Percentiles rank a stretch among this genome's conserved stretches.
These are phyloP conservation scores for Colletotrichum spinosum DNA, from an alignment of 2,329 filamentous ascomycete species.

Conservation along the genomic window DNA sequence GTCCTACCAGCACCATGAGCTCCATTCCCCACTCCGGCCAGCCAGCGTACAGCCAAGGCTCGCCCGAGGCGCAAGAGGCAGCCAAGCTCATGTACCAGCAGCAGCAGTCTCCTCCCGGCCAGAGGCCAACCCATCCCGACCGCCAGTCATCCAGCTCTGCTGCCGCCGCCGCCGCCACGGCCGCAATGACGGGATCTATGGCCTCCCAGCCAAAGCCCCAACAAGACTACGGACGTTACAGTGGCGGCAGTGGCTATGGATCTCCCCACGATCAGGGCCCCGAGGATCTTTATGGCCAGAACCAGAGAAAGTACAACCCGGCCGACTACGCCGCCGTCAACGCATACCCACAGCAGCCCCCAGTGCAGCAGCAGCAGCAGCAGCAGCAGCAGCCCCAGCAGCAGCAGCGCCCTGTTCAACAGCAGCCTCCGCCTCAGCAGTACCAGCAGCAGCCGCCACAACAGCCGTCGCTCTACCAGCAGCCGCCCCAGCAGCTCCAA, in stretches of 20 bases:
- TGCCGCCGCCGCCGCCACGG: conserved; percentile 66
- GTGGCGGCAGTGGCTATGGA: conserved; percentile 43
- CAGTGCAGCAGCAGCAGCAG: conserved; percentile 47
- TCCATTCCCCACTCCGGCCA: conserved; percentile 40
- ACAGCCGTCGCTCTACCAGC: conserved; percentile 44
- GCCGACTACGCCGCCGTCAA: conserved; percentile 77
- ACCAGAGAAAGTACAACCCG: conserved; percentile 78
- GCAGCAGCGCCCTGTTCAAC: conserved; percentile 47
- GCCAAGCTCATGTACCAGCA: conserved; percentile 71
- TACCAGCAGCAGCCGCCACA: conserved; percentile 43
- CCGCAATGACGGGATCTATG: conserved; percentile 66
- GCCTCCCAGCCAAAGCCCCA: conserved; percentile 46
- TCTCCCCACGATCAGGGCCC: conserved; percentile 42
- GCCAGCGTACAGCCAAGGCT: conserved; percentile 43
- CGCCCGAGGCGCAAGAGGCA: conserved; percentile 68
- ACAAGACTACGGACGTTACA: conserved; percentile 50
- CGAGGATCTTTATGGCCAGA: conserved; percentile 53
- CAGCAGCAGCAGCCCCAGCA: conserved; percentile 27
- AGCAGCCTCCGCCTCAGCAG: conserved; percentile 42
- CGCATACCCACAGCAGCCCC: conserved; percentile 52
- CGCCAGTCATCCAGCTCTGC: conserved; percentile 64
- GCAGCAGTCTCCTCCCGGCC: conserved; percentile 59
- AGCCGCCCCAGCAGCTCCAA: conserved; percentile 40
- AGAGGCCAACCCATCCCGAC: conserved; percentile 63
- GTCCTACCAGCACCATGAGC: conserved; percentile 53